A percentile compares a stretch with the other conserved stretches of the same genome.
These are phyloP conservation scores for Heritiera littoralis DNA, from an alignment of 345 rosid genomes.

Conservation along the genomic window DNA sequence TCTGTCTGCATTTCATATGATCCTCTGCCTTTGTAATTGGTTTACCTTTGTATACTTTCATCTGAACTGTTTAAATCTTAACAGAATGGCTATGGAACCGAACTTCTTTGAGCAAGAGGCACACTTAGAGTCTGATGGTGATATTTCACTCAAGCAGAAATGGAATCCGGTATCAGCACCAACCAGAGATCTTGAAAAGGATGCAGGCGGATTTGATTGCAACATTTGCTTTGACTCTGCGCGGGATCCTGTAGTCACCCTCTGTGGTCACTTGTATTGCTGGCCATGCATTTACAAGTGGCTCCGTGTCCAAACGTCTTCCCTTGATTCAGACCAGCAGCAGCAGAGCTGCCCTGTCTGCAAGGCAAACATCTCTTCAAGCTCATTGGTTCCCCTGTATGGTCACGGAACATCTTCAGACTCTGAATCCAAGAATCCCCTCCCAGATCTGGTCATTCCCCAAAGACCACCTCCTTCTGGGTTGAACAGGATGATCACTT, in stretches of 20 bases:
- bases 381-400: constrained; percentile 84
- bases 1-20: background rate
- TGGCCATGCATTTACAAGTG: constrained; percentile 85
- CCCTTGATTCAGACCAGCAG: constrained; percentile 39
- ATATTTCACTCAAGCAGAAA: constrained; percentile 37
- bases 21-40: background rate
- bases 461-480: constrained; percentile 55
- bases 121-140: constrained; percentile 34
- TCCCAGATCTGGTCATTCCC: constrained; percentile 47
- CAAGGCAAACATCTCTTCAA: constrained; percentile 60
- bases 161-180: constrained; percentile 31
- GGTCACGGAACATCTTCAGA: constrained; percentile 66
- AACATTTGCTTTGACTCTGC: constrained; percentile 78
- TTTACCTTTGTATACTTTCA: background rate
- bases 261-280: constrained; percentile 85
- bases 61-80: background rate
- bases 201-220: constrained; percentile 61
- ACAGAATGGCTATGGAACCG: constrained; percentile 48
- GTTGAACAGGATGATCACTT: constrained; percentile 18
- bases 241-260: constrained; percentile 73
- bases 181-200: constrained; percentile 30
- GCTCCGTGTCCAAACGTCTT: constrained; percentile 47
- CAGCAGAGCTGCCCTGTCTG: constrained; percentile 80
- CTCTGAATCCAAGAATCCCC: constrained; percentile 30
- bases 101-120: constrained; percentile 42